Percentiles rank a stretch among this genome's conserved stretches.
These are phyloP conservation scores for Proliferodiscus dingleyae DNA, from an alignment of 2,329 filamentous ascomycete species.

Conservation along the genomic window DNA sequence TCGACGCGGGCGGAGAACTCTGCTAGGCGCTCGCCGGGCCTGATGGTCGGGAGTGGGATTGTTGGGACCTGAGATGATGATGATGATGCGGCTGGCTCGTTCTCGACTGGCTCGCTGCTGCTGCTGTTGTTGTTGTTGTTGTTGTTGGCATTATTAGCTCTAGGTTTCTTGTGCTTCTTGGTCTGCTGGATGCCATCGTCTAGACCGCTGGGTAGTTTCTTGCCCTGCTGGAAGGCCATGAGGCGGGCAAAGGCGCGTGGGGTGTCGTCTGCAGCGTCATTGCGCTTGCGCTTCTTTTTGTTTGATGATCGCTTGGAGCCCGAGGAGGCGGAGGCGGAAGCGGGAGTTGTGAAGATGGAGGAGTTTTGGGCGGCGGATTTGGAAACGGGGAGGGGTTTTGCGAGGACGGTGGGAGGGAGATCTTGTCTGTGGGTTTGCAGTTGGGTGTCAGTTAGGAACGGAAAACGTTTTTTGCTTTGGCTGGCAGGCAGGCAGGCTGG, in stretches of 20 bases:
- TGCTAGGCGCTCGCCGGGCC: conserved; percentile 75
- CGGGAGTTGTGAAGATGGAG: too few relatives aligned
- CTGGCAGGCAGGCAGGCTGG: too few relatives aligned
- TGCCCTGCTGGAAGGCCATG: conserved; percentile 68
- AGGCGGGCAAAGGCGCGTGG: conserved; percentile 82
- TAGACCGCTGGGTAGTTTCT: conserved; percentile 57
- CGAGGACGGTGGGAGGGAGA: conserved; percentile 56
- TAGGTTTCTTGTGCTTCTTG: conserved; percentile 30
- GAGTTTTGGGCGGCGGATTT: conserved; percentile 38
- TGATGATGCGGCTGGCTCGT: too few relatives aligned
- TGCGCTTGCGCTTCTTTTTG: conserved; percentile 46
- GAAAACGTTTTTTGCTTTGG: too few relatives aligned
- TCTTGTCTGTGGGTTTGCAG: conserved; percentile 27
- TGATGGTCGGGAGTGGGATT: conserved; percentile 71
- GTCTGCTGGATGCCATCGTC: conserved; percentile 58
- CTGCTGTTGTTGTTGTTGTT: too few relatives aligned
- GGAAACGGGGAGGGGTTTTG: conserved; percentile 52
- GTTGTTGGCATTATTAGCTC: too few relatives aligned
- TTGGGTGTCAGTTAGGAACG: too few relatives aligned
- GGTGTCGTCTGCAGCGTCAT: conserved; percentile 62
- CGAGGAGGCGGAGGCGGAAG: conserved; percentile 32
- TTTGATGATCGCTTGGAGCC: conserved; percentile 27
- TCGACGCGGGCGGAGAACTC: conserved; percentile 83
- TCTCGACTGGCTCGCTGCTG: too few relatives aligned
- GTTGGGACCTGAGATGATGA: too few relatives aligned